Base-by-base conservation (phyloP, 352 stramenopile genomes). In the Pythium sp. region DNA sequence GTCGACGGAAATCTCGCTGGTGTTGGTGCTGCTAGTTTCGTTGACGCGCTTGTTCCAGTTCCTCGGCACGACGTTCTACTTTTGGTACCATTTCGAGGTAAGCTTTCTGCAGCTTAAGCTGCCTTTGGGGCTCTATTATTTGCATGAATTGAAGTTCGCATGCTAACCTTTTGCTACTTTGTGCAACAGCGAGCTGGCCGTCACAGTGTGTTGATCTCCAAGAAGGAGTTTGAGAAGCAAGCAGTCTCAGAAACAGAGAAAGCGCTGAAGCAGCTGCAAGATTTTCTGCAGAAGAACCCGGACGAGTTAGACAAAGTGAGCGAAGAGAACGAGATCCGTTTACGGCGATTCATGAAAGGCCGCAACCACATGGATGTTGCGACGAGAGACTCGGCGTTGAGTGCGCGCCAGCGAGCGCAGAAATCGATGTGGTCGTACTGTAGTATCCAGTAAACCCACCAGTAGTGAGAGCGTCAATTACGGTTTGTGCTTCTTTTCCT, bases 51-150 rank as follows among this genome's bases (percentile, higher is more conserved):
- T 92, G 9, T 91, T 95, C 58, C 75, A 93, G 70, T 86, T 90
- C 60, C 73, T 95, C 57, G 81, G 71, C 62, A 86, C 75, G 12
- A 78, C 82, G 7, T 71, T 81, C 43, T 95, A 90, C 78, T 95
- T 89, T 58, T 95, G 87, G 87, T 95, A 93, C 65, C 82, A 92
- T 62, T 93, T 87, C 22, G 87, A 94, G 71, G 76, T 82, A 55
- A 14, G 68, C n/a, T 20, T 41, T 57, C 3, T 49, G 5, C 61
- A 8, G 24, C 30, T 32, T 32, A 32, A 32, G 30, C 41, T 43
- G 9, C 9, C 6, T 53, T 49, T 57, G 41, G 4, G 15, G 26
- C n/a, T 28, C 63, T 67, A 7, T 46, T 54, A 32, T 36, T 61
- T 36, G 32, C 14, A 30, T 36, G 28, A 32, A n/a, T 47, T 55